Evolutionary conservation across 2,329 filamentous ascomycete species (phyloP).

Genomic region (Helotiales sp.): DNA sequence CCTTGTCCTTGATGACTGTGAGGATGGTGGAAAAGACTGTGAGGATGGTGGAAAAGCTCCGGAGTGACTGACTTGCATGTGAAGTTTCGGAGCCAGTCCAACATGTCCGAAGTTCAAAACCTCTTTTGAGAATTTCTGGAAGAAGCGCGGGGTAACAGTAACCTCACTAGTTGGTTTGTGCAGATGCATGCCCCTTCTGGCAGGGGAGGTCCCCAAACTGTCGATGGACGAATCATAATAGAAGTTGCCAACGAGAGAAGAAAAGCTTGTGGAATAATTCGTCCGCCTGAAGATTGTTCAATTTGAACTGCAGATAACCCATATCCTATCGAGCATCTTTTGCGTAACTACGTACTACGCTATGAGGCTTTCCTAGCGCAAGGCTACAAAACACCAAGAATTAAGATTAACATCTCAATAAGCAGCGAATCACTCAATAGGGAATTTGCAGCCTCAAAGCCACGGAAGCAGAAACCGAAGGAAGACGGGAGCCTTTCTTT

Average conservation of each 20-base stretch:
- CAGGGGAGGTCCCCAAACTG: neutral
- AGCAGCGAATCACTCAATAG: neutral
- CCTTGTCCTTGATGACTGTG: neutral
- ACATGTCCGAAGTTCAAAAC: neutral
- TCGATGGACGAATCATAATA: neutral
- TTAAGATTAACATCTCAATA: neutral
- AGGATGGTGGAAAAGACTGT: neutral
- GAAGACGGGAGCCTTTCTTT: neutral
- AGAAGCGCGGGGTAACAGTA: conserved; percentile 9
- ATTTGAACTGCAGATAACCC: neutral
- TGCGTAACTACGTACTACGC: neutral
- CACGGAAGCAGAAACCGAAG: neutral
- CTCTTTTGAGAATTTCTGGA: conserved; percentile 2
- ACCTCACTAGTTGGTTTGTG: neutral
- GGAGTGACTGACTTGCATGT: conserved; percentile 3
- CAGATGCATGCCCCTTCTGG: neutral
- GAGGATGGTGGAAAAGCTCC: neutral
- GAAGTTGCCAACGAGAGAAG: neutral
- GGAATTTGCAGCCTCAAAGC: neutral
- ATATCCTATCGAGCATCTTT: neutral
- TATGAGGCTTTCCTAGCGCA: neutral
- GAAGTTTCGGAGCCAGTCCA: neutral
- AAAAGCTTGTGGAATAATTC: neutral
- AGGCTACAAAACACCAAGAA: neutral
- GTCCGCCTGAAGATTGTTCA: neutral